Evolutionary conservation across 768 basidiomycete species (phyloP), one percentile per base, ranked within the genome.

Genomic region (Tricholomella constricta): DNA sequence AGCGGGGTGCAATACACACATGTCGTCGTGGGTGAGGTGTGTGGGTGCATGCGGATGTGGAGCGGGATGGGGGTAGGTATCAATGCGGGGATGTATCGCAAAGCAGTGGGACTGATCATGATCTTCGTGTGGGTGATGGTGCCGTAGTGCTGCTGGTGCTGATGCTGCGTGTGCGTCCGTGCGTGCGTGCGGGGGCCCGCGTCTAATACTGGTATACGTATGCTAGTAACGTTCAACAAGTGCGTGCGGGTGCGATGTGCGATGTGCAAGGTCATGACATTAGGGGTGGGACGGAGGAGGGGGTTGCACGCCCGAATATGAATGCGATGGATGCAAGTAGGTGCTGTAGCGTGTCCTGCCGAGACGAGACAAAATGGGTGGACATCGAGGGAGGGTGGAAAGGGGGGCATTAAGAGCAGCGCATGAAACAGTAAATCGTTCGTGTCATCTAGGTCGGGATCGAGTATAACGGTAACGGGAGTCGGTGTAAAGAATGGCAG

Each of bases 341-440:
- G 68, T 72, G 70, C 69, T 58, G 60, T 32, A 77, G 78, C 77
- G 57, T 57, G 54, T 55, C 59, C 56, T 59, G 47, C 59, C 54
- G 57, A 57, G 61, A 65, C 61, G 67, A 69, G 80, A 81, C 78
- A 73, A 75, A 75, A 25, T 2, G 45, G 75, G 9, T 32, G 31
- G 31, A 32, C 31, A n/a, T n/a, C n/a, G n/a, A n/a, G n/a, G n/a
- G n/a, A n/a, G n/a, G n/a, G n/a, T n/a, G 72, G 71, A 73, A 69
- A 61, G 35, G 69, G 60, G 66, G 75, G 64, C 70, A 62, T 69
- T 76, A 79, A 82, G 81, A 85, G 84, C 81, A 85, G 84, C 81
- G 80, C 81, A 78, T 66, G 58, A 51, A 48, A 51, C 51, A 57
- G 25, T 54, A 57, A 52, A 53, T 55, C 50, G 51, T 57, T 63